phyloP scores from a whole-genome alignment of 495 filamentous ascomycete species.

The Aspergillus baeticus region DNA sequence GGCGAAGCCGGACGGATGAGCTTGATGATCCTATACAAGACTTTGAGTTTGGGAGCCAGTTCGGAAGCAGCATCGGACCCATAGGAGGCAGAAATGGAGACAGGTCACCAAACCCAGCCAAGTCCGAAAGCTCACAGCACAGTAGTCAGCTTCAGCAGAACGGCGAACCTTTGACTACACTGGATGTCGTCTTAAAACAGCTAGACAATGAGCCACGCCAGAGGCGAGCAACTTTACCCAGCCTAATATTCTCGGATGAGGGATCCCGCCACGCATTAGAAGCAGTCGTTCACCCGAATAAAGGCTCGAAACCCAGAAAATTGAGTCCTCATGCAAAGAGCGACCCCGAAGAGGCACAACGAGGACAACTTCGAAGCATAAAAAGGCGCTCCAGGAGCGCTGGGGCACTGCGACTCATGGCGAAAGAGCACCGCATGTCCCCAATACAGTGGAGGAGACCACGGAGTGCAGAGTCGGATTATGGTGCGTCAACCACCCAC shows the following conservation, averaged over 20 bases:
- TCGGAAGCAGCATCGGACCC: constrained; percentile 1
- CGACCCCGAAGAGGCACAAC: constrained; percentile 21
- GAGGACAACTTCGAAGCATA: constrained; percentile 21
- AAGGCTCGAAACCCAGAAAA: constrained; percentile 13
- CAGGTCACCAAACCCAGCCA: constrained; percentile 18
- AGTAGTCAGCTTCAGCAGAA: constrained; percentile 28
- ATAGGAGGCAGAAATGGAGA: background rate
- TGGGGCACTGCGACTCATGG: constrained; percentile 26
- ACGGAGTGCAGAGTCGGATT: constrained; percentile 21
- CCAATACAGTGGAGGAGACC: constrained; percentile 27
- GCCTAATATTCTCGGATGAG: constrained; percentile 42
- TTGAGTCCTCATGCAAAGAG: constrained; percentile 14
- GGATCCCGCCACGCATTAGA: constrained; percentile 34
- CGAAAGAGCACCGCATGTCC: constrained; percentile 25
- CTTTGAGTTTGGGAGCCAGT: constrained; percentile 13
- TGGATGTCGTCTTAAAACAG: constrained; percentile 22
- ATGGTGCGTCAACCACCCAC: constrained; percentile 15
- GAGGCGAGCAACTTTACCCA: constrained; percentile 46
- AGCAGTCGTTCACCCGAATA: constrained; percentile 13
- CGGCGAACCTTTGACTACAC: constrained; percentile 21
- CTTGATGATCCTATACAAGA: constrained; percentile 24
- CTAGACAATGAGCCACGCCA: constrained; percentile 25
- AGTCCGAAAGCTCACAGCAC: constrained; percentile 26
- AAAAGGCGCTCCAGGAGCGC: constrained; percentile 35
- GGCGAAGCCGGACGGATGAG: constrained; percentile 37